These are phyloP conservation scores for Elongisporangium prolatum DNA, from an alignment of 352 stramenopile species.

Conservation along the genomic window DNA sequence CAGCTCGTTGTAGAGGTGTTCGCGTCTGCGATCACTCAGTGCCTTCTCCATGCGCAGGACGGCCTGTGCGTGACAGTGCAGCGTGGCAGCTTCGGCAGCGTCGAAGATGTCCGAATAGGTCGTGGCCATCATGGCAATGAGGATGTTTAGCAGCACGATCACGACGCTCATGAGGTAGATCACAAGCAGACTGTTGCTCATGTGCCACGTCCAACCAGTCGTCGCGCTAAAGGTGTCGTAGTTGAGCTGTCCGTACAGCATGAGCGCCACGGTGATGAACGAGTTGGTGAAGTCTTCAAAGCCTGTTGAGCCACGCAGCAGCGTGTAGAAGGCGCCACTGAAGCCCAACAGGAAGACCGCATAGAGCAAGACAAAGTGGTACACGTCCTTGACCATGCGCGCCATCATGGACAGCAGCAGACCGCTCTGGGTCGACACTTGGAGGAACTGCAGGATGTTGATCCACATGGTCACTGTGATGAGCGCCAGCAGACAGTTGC, in stretches of 20 bases:
- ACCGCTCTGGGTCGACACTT: conserved; percentile 49
- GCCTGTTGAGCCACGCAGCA: conserved; percentile 46
- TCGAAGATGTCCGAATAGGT: conserved; percentile 56
- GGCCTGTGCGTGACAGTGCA: conserved; percentile 45
- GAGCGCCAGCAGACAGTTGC: conserved; percentile 47
- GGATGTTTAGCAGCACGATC: conserved; percentile 61
- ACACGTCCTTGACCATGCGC: conserved; percentile 64
- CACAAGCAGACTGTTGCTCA: conserved; percentile 46
- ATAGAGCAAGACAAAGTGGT: conserved; percentile 68
- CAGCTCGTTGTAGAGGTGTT: background rate
- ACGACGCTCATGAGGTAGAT: conserved; percentile 48
- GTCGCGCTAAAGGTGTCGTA: conserved; percentile 32
- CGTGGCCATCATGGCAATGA: conserved; percentile 70
- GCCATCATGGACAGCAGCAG: conserved; percentile 77
- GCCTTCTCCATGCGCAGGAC: conserved; percentile 57
- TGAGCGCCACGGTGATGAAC: conserved; percentile 71
- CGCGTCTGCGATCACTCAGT: conserved; percentile 5
- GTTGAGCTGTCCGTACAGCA: conserved; percentile 67
- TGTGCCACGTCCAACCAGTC: conserved; percentile 39
- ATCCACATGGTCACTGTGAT: conserved; percentile 62
- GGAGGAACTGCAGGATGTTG: conserved; percentile 66
- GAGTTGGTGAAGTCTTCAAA: conserved; percentile 55
- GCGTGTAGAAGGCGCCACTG: conserved; percentile 65
- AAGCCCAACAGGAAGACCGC: conserved; percentile 67
- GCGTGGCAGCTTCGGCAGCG: conserved; percentile 47